These are phyloP conservation scores for Rhododendron henanense DNA, from an alignment of 148 eudicot species.

Conservation along the genomic window DNA sequence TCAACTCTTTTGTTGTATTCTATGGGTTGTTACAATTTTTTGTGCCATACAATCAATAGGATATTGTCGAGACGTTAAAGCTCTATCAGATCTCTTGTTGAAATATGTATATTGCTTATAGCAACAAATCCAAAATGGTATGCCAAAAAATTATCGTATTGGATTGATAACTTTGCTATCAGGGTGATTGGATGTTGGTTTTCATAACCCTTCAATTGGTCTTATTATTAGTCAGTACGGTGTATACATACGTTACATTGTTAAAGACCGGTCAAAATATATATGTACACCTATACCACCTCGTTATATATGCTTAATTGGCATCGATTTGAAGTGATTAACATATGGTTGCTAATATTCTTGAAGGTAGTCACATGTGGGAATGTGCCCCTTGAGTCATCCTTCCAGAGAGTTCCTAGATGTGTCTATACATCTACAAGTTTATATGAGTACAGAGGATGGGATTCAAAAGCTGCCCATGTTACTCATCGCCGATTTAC, in stretches of 20 bases:
- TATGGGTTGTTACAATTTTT: not conserved
- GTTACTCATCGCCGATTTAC: slow-evolving; percentile 83
- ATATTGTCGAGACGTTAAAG: not conserved
- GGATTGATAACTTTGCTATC: not conserved
- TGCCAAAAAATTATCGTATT: not conserved
- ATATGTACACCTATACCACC: not conserved
- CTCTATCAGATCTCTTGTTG: not conserved
- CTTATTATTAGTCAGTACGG: not conserved
- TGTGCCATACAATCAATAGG: not conserved
- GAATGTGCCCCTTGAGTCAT: slow-evolving; percentile 87
- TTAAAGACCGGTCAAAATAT: not conserved
- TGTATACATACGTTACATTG: not conserved
- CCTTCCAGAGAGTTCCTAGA: slow-evolving; percentile 81
- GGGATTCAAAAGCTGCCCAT: slow-evolving; percentile 81
- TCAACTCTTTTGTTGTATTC: not conserved
- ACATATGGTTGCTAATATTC: not conserved
- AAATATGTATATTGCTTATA: not conserved
- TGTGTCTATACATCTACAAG: slow-evolving; percentile 86
- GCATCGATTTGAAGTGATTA: not conserved
- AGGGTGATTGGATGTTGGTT: not conserved
- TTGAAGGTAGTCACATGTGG: slow-evolving; percentile 93
- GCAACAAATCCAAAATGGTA: not conserved
- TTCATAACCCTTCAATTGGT: not conserved
- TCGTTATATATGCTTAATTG: not conserved
- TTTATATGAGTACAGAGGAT: slow-evolving; percentile 83